phyloP scores from a whole-genome alignment of 345 rosid species.

The Carallia brachiata region DNA sequence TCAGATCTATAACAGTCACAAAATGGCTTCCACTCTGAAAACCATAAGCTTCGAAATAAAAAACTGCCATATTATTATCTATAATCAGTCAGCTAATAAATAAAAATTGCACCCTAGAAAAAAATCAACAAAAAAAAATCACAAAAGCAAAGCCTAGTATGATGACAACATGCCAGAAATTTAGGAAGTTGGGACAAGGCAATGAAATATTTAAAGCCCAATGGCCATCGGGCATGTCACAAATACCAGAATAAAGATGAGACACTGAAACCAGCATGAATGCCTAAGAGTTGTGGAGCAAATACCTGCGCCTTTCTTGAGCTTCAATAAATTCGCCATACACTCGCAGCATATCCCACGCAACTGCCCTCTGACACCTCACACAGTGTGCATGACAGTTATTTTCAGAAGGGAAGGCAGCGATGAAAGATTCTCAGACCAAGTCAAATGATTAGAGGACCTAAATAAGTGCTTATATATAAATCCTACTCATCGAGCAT shows the following conservation, averaged over 20 bases:
- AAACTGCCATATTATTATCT: neutral
- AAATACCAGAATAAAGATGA: neutral
- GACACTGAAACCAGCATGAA: neutral
- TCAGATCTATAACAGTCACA: neutral
- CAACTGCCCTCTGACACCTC: constrained; percentile 64
- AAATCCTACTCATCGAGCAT: neutral
- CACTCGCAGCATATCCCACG: constrained; percentile 97
- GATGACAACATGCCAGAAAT: neutral
- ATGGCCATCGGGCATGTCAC: neutral
- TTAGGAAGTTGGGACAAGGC: neutral
- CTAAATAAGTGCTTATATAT: neutral
- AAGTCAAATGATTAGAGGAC: constrained; percentile 9
- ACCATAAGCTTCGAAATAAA: neutral
- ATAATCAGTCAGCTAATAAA: neutral
- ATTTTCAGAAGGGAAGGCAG: neutral
- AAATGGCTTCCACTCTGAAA: neutral
- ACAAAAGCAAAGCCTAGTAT: neutral
- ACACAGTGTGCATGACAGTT: constrained; percentile 2
- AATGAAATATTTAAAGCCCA: neutral
- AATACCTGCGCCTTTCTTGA: constrained; percentile 80
- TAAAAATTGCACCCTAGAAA: neutral
- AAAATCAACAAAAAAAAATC: neutral
- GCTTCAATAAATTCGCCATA: constrained; percentile 75
- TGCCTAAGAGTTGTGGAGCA: constrained; percentile 11
- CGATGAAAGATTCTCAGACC: neutral